Conservation (phyloP, 371 early-diverging fungal genomes). For the Massospora cicadina region DNA sequence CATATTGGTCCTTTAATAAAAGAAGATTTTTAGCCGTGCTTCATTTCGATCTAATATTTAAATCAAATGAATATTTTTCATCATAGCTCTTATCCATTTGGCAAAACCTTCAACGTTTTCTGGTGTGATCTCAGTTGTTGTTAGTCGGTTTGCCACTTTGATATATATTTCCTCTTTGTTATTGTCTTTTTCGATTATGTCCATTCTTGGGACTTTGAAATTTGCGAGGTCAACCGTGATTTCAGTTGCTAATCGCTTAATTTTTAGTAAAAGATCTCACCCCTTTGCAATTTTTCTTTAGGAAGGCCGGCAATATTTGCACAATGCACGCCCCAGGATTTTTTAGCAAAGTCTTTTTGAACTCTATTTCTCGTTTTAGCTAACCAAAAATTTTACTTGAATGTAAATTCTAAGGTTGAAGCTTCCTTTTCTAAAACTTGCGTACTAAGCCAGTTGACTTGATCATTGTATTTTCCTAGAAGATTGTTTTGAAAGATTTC, state of each 20-base stretch:
- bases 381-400: background rate
- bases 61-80: background rate
- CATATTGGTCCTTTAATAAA: no score
- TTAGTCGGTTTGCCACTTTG: background rate
- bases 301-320: background rate
- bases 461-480: background rate
- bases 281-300: background rate
- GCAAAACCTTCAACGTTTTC: background rate
- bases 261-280: background rate
- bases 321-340: conserved; percentile 6
- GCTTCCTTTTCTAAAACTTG: background rate
- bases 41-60: no score
- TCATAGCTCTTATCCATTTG: background rate
- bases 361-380: background rate
- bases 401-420: background rate
- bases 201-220: background rate
- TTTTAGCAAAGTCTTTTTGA: background rate
- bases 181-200: background rate
- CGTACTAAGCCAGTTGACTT: background rate
- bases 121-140: background rate
- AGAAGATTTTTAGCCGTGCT: no score
- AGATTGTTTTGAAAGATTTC: conserved; percentile 2
- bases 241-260: background rate
- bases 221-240: background rate
- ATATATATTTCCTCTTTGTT: background rate